Percentiles rank a stretch among this genome's conserved stretches.
Conservation (phyloP, 208 protist genomes). For the Trypanosoma caninum region DNA sequence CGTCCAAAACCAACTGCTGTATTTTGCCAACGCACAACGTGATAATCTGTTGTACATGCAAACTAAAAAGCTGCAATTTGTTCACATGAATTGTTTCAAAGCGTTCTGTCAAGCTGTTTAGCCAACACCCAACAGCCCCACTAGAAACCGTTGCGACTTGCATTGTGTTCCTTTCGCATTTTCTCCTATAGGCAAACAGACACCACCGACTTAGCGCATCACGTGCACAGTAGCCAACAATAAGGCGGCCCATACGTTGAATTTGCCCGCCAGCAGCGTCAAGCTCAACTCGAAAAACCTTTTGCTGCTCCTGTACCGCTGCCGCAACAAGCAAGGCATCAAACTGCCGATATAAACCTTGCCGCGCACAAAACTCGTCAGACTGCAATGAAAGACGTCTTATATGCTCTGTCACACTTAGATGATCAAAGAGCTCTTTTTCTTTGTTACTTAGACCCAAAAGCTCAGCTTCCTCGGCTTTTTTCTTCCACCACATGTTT, state of each 20-base stretch:
- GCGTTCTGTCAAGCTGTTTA: neutral
- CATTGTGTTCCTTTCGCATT: neutral
- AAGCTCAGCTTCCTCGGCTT: neutral
- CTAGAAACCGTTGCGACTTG: conserved; percentile 9
- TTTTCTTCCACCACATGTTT: neutral
- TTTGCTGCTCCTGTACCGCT: neutral
- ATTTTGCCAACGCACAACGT: neutral
- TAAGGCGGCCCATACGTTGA: conserved; percentile 20
- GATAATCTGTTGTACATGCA: neutral
- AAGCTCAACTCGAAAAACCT: conserved; percentile 2
- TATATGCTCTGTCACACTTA: conserved; percentile 1
- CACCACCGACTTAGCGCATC: conserved; percentile 34
- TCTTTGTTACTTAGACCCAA: neutral
- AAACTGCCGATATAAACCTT: neutral
- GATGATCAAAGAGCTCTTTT: neutral
- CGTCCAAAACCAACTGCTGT: neutral
- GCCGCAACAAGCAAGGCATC: conserved; percentile 6
- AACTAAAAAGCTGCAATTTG: neutral
- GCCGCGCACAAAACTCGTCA: conserved; percentile 18
- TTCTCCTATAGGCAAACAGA: conserved; percentile 22
- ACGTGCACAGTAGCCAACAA: conserved; percentile 49
- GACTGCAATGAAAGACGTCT: conserved; percentile 17
- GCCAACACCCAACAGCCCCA: neutral
- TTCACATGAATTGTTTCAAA: neutral
- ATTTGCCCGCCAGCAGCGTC: conserved; percentile 2